Percentiles rank a stretch among this genome's conserved stretches.
Conservation (phyloP, 2,329 filamentous ascomycete species). For the Alternaria arbusti region DNA sequence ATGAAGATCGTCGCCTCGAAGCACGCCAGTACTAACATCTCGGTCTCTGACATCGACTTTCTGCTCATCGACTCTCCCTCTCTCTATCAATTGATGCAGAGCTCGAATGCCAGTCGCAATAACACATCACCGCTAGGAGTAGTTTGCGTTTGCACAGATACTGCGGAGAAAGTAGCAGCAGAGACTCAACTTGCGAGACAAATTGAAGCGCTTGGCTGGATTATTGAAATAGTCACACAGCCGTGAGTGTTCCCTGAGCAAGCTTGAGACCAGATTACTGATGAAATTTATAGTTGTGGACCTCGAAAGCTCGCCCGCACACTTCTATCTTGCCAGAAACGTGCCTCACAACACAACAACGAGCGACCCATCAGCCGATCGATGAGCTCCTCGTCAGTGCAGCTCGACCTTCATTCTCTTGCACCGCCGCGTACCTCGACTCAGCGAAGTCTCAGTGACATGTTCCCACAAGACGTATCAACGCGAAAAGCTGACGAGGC, state of each 20-base stretch:
- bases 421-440: slow-evolving; percentile 13
- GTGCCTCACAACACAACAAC: slow-evolving; percentile 18
- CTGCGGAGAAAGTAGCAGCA: slow-evolving; percentile 31
- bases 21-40: slow-evolving; percentile 14
- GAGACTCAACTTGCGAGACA: slow-evolving; percentile 29
- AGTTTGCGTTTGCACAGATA: slow-evolving; percentile 39
- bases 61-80: slow-evolving; percentile 36
- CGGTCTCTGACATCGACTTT: slow-evolving; percentile 27
- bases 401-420: slow-evolving; percentile 16
- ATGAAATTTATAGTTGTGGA: slow-evolving; percentile 23
- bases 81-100: slow-evolving; percentile 27
- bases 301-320: slow-evolving; percentile 34
- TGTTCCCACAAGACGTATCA: slow-evolving; percentile 13
- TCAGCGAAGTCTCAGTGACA: slow-evolving; percentile 35
- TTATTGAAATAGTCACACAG: slow-evolving; percentile 33
- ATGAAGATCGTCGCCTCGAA: slow-evolving; percentile 24
- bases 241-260: slow-evolving; percentile 23
- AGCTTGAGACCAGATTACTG: not conserved
- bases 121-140: slow-evolving; percentile 27
- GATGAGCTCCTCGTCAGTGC: slow-evolving; percentile 13
- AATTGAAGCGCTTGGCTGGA: slow-evolving; percentile 35
- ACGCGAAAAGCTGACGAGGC: not conserved
- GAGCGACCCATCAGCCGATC: slow-evolving; percentile 26
- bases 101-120: slow-evolving; percentile 17
- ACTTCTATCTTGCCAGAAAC: slow-evolving; percentile 31